Evolutionary conservation across 176 grass and related monocot species (phyloP).

Genomic region (Themeda triandra): DNA sequence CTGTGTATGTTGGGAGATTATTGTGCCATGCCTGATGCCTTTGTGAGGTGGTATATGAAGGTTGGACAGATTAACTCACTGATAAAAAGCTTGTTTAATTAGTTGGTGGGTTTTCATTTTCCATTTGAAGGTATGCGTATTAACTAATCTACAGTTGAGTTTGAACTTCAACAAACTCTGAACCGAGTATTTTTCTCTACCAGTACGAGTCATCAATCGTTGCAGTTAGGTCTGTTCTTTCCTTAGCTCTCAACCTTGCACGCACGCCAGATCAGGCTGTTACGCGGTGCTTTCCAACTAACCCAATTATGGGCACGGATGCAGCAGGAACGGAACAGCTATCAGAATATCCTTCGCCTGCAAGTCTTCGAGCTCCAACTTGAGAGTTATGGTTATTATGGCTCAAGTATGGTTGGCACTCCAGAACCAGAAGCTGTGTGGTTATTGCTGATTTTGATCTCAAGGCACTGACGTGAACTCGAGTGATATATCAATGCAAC

Average conservation of each 20-base stretch:
- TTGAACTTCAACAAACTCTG: conserved; percentile 10
- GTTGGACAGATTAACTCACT: neutral
- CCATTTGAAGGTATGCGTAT: neutral
- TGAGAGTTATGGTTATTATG: neutral
- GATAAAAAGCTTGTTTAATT: neutral
- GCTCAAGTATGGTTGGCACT: conserved; percentile 18
- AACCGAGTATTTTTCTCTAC: neutral
- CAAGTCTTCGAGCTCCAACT: conserved; percentile 34
- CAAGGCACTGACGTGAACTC: conserved; percentile 14
- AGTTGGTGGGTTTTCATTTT: conserved; percentile 6
- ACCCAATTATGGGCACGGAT: conserved; percentile 21
- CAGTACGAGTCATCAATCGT: neutral
- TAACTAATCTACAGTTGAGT: neutral
- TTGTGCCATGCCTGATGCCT: neutral
- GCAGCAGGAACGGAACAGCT: conserved; percentile 1
- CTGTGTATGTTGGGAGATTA: conserved; percentile 18
- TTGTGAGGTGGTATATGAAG: neutral
- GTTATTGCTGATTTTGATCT: conserved; percentile 31
- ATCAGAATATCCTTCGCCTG: conserved; percentile 35
- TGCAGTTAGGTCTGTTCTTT: conserved; percentile 3
- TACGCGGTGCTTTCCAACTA: conserved; percentile 41
- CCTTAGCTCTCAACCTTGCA: conserved; percentile 1
- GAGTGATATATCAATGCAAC: conserved; percentile 25
- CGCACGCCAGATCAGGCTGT: conserved; percentile 17
- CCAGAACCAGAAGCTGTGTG: conserved; percentile 34